Percentiles rank a stretch among this genome's conserved stretches.
Conservation (phyloP, 2,329 filamentous ascomycete genomes). For the Talaromyces rugulosus region DNA sequence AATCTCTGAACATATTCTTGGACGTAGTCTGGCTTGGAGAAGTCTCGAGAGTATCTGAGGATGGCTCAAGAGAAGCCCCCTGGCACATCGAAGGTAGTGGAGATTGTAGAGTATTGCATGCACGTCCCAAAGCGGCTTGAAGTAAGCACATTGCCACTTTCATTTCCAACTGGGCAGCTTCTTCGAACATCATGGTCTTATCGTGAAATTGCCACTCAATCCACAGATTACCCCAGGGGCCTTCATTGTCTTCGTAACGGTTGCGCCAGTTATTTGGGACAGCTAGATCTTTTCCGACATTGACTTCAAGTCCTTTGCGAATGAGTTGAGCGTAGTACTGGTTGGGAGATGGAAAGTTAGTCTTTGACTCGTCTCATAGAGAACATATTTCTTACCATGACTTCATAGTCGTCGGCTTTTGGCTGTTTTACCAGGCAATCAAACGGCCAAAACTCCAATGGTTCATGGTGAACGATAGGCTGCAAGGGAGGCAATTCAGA, state of each 20-base stretch:
- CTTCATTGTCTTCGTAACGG: conserved; percentile 5
- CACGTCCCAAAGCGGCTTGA: conserved; percentile 12
- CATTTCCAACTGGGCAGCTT: conserved; percentile 21
- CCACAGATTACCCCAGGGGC: conserved; percentile 26
- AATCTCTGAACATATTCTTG: background rate
- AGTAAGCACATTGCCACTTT: conserved; percentile 19
- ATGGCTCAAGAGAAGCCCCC: background rate
- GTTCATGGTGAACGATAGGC: conserved; percentile 18
- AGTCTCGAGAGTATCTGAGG: background rate
- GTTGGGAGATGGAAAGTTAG: background rate
- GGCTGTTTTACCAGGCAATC: conserved; percentile 30
- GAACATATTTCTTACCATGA: conserved; percentile 24
- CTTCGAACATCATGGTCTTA: conserved; percentile 17
- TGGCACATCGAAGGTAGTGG: background rate
- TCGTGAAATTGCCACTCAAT: conserved; percentile 23
- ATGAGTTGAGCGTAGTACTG: conserved; percentile 26
- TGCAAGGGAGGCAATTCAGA: conserved; percentile 21
- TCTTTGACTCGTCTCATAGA: background rate
- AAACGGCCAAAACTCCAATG: conserved; percentile 36
- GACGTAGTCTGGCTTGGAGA: background rate
- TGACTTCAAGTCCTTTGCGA: conserved; percentile 16
- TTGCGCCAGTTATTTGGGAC: conserved; percentile 9
- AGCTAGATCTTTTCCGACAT: conserved; percentile 2
- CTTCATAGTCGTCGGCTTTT: conserved; percentile 15
- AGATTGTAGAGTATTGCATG: background rate